phyloP scores from a whole-genome alignment of 169 alveolate genomes.

The Theileria luwenshuni region DNA sequence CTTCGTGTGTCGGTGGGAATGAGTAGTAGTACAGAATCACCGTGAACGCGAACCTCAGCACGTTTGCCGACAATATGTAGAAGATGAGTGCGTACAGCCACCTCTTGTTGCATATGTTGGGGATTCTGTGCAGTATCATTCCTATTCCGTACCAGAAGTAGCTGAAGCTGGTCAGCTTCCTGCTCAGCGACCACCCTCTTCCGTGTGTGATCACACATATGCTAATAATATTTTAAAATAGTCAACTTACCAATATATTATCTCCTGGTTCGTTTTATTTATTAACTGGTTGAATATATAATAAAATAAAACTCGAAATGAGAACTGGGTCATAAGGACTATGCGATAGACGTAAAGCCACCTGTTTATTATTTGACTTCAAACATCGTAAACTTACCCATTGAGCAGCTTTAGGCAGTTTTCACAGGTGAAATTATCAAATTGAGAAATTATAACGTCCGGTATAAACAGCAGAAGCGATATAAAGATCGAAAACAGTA shows the following conservation, averaged over 20 bases:
- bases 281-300: not conserved
- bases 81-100: slow-evolving; percentile 27
- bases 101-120: slow-evolving; percentile 11
- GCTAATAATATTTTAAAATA: no score
- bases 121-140: slow-evolving; percentile 24
- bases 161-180: slow-evolving; percentile 60
- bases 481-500: slow-evolving; percentile 35
- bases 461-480: slow-evolving; percentile 39
- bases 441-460: not conserved
- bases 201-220: slow-evolving; percentile 67
- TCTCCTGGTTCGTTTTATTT: slow-evolving; percentile 41
- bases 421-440: not conserved
- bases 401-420: not conserved
- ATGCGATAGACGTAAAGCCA: slow-evolving; percentile 54
- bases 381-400: not conserved
- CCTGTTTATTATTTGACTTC: slow-evolving; percentile 11
- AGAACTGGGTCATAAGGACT: slow-evolving; percentile 33
- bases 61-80: slow-evolving; percentile 32
- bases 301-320: slow-evolving; percentile 23
- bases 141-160: slow-evolving; percentile 76
- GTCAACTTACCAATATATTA: slow-evolving; percentile 52
- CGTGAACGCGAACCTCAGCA: slow-evolving; percentile 43
- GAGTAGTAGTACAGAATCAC: slow-evolving; percentile 29
- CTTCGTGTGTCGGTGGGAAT: slow-evolving; percentile 38
- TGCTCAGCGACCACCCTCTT: slow-evolving; percentile 73